phyloP scores from a whole-genome alignment of 208 protist species.

The Trichomonas vaginalis region DNA sequence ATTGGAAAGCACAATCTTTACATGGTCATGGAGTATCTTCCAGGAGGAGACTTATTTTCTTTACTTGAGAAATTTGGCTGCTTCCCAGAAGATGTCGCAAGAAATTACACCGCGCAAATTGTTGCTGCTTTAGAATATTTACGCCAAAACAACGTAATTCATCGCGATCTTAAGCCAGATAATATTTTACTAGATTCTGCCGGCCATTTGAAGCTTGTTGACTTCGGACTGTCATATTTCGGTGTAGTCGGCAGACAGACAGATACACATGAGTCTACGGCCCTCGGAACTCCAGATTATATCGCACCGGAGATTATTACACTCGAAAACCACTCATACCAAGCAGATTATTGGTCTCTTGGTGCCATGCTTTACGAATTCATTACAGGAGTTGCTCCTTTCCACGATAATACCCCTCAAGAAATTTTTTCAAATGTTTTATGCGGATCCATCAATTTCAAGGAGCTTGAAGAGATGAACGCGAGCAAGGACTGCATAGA shows the following conservation, averaged over 20 bases:
- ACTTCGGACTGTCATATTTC: not conserved
- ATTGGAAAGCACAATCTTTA: slow-evolving; percentile 42
- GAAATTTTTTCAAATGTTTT: not conserved
- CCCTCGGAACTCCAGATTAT: not conserved
- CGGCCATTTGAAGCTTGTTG: not conserved
- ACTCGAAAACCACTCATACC: not conserved
- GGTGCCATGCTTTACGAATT: not conserved
- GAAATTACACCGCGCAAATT: not conserved
- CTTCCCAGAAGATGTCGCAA: not conserved
- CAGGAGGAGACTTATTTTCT: slow-evolving; percentile 46
- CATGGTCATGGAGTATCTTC: slow-evolving; percentile 55
- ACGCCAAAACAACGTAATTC: not conserved
- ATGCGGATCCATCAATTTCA: not conserved
- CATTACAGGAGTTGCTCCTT: not conserved
- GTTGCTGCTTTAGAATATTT: not conserved
- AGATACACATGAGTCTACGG: not conserved
- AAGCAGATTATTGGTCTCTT: not conserved
- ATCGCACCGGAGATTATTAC: not conserved
- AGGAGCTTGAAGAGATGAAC: not conserved
- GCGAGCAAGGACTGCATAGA: not conserved
- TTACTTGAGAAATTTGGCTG: not conserved
- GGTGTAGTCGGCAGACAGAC: not conserved
- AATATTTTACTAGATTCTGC: not conserved
- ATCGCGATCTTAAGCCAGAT: not conserved
- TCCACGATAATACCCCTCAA: not conserved